Evolutionary conservation across 768 basidiomycete species (phyloP), one percentile per base, ranked within the genome.

Genomic region (Boletus insuetus): DNA sequence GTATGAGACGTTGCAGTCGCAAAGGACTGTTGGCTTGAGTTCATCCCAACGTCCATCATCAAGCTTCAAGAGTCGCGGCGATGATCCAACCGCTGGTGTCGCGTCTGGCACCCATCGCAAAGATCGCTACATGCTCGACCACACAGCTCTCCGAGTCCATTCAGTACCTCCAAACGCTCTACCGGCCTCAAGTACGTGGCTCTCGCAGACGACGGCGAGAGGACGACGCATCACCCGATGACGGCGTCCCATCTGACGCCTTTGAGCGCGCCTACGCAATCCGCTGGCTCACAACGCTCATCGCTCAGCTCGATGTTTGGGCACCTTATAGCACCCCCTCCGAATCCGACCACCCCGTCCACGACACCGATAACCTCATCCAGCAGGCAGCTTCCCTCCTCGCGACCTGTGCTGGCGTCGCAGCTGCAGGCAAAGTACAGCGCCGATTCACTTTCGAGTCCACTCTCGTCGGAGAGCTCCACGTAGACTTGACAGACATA

Each of bases 201-300:
- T 82, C 81, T 20, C 77, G 79, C 19, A 75, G 82, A 20, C 74
- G 73, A 53, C 58, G 49, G 17, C 13, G 32, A n/a, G 40, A 16
- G 10, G 7, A 37, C 35, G 16, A 16, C 14, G 12, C 34, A 38
- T n/a, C 46, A 17, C 24, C 12, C 8, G 31, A 17, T 17, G 20
- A 24, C 24, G 22, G 19, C 24, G 58, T 83, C 22, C 77, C 79
- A 43, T 69, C 71, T 0, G 90, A 94, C 64, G 51, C 74, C 1
- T 93, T 87, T 66, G 92, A 94, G 69, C 80, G 86, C 10, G 67
- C 79, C 1, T 84, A 85, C 50, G 78, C 85, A 0, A 78, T 91
- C 4, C 81, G 79, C 54, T 95, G 92, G 92, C 76, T 94, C 14
- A 88, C 82, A 5, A 74, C 80, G 3, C 77, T 94, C 46, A 72